These are phyloP conservation scores for Eucalyptus erythrocorys DNA, from an alignment of 345 rosid species.

Conservation along the genomic window DNA sequence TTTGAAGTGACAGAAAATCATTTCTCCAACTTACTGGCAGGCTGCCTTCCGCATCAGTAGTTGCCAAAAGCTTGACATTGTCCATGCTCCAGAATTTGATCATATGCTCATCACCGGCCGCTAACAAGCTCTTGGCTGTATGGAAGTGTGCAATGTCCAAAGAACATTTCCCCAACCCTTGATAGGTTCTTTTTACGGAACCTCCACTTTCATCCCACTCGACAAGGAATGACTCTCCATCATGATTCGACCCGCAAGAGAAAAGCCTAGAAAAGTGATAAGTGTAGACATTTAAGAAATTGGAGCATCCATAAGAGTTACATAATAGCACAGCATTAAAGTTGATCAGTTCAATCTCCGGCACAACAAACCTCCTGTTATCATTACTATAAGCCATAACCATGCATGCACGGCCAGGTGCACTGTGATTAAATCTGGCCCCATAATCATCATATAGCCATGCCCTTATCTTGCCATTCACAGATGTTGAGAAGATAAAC, in stretches of 20 bases:
- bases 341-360: not conserved
- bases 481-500: slow-evolving; percentile 32
- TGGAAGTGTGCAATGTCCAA: slow-evolving; percentile 10
- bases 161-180: slow-evolving; percentile 12
- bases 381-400: slow-evolving; percentile 20
- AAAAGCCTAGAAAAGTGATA: slow-evolving; percentile 3
- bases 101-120: slow-evolving; percentile 22
- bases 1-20: not conserved
- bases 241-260: slow-evolving; percentile 18
- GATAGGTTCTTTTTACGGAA: slow-evolving; percentile 12
- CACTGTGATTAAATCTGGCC: slow-evolving; percentile 15
- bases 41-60: slow-evolving; percentile 19
- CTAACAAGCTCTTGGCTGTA: slow-evolving; percentile 15
- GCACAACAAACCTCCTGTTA: slow-evolving; percentile 1
- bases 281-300: not conserved
- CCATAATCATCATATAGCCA: slow-evolving; percentile 21
- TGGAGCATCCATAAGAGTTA: not conserved
- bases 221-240: slow-evolving; percentile 29
- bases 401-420: slow-evolving; percentile 20
- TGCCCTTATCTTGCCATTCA: slow-evolving; percentile 29
- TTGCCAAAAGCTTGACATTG: slow-evolving; percentile 12
- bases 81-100: slow-evolving; percentile 26
- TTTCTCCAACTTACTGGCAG: slow-evolving; percentile 18
- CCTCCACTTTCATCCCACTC: slow-evolving; percentile 29
- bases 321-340: not conserved